Evolutionary conservation across 2,329 filamentous ascomycete genomes (phyloP).

Genomic region (Chrysosporium queenslandicum): DNA sequence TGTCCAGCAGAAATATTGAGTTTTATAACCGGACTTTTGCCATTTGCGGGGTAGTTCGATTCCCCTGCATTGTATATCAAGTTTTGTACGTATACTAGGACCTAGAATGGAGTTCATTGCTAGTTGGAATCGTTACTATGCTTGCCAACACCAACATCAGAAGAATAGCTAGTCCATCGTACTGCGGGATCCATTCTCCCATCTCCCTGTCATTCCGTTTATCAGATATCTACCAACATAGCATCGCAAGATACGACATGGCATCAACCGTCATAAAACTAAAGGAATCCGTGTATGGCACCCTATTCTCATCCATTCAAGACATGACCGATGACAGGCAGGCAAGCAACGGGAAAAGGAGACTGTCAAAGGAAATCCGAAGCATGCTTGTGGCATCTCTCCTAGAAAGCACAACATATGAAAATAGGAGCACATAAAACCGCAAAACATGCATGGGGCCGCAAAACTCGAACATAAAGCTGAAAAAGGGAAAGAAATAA

Average conservation of each 20-base stretch:
- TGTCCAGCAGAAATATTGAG: background rate
- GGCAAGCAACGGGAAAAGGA: background rate
- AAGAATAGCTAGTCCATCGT: background rate
- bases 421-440: constrained; percentile 1
- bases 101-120: background rate
- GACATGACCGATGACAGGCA: background rate
- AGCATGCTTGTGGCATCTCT: background rate
- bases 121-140: background rate
- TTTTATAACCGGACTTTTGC: background rate
- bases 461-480: constrained; percentile 3
- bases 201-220: background rate
- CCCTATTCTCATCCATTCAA: background rate
- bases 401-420: background rate
- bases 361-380: background rate
- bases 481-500: too few relatives aligned
- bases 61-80: constrained; percentile 1
- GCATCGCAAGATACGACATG: background rate
- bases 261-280: background rate
- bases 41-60: background rate
- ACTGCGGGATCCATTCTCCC: constrained; percentile 10
- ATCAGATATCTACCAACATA: background rate
- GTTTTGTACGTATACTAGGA: constrained; percentile 9
- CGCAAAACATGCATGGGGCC: background rate
- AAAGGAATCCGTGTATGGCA: background rate
- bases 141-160: background rate